Evolutionary conservation across 129 eudicot species (phyloP).

Genomic region (Silybum marianum): DNA sequence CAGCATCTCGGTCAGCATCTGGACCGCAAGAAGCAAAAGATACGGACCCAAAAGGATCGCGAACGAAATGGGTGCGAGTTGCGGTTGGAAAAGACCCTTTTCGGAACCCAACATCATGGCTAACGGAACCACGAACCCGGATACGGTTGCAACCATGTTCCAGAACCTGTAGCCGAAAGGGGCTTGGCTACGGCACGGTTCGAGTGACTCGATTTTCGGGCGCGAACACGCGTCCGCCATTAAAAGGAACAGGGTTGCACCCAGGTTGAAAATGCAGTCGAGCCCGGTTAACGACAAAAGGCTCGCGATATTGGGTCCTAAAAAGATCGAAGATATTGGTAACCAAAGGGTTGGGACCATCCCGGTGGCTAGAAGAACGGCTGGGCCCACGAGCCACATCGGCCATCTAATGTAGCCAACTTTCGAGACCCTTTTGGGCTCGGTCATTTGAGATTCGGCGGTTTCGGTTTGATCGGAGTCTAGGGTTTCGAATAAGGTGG

Average conservation of each 20-base stretch:
- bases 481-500: conserved; percentile 59
- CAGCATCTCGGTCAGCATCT: conserved; percentile 86
- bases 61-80: conserved; percentile 64
- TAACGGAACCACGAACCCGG: conserved; percentile 71
- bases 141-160: conserved; percentile 70
- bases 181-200: conserved; percentile 48
- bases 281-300: conserved; percentile 86
- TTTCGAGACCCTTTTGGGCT: conserved; percentile 34
- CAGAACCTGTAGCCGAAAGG: conserved; percentile 66
- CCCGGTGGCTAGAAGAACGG: conserved; percentile 74
- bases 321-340: conserved; percentile 80
- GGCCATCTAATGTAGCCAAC: conserved; percentile 67
- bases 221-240: conserved; percentile 87
- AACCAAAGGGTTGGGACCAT: conserved; percentile 93
- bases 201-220: conserved; percentile 38
- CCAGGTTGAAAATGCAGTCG: conserved; percentile 90
- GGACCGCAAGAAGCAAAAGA: conserved; percentile 80
- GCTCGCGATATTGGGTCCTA: conserved; percentile 85
- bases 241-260: conserved; percentile 81
- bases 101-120: conserved; percentile 53
- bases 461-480: conserved; percentile 44
- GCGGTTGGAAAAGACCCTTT: conserved; percentile 65
- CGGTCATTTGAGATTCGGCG: conserved; percentile 26
- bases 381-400: conserved; percentile 86
- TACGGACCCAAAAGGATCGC: conserved; percentile 85